Conservation (phyloP, 2,329 filamentous ascomycete species). For the Hymenoscyphus repandus region DNA sequence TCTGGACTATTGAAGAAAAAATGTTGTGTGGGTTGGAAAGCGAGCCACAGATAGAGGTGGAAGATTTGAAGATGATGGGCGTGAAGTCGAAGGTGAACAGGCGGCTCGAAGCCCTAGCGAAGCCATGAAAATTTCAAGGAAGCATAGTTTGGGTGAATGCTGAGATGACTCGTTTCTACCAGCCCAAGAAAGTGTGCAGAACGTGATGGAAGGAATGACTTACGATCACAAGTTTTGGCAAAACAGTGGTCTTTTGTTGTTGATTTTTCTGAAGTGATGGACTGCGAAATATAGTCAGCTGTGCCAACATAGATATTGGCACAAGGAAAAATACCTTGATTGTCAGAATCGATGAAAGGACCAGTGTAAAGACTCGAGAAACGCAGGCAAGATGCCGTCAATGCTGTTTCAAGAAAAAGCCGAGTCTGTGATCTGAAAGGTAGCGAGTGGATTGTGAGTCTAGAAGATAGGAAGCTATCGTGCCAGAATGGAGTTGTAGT, state of each 20-base stretch:
- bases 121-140: not conserved
- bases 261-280: constrained; percentile 15
- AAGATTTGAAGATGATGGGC: not conserved
- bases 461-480: constrained; percentile 34
- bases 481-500: constrained; percentile 30
- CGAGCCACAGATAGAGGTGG: not conserved
- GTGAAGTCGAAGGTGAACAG: not conserved
- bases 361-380: too few species aligned
- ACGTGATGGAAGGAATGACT: constrained; percentile 7
- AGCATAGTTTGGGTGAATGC: not conserved
- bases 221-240: constrained; percentile 25
- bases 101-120: not conserved
- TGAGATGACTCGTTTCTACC: too few species aligned
- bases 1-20: not conserved
- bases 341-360: constrained; percentile 8
- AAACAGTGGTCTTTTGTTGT: constrained; percentile 13
- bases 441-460: constrained; percentile 28
- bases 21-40: not conserved
- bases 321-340: constrained; percentile 18
- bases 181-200: not conserved
- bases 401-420: constrained; percentile 14
- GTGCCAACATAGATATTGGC: not conserved
- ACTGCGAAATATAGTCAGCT: constrained; percentile 15
- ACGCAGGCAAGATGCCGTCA: not conserved
- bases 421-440: constrained; percentile 20